Percentiles rank a stretch among this genome's conserved stretches.
phyloP scores from a whole-genome alignment of 225 moss, liverwort and hornwort genomes.

The Rhytidiadelphus loreus region DNA sequence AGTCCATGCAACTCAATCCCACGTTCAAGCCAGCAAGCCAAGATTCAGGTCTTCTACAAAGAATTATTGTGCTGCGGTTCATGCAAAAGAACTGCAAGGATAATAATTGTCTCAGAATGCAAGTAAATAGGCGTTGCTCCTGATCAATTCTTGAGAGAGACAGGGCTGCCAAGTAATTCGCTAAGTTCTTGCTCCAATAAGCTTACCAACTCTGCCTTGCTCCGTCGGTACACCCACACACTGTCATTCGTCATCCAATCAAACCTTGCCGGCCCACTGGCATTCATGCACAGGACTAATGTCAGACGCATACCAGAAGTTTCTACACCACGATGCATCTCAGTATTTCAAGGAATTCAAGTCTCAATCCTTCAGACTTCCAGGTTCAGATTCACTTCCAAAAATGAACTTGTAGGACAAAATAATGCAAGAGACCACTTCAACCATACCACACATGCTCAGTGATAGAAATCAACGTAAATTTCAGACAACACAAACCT shows the following conservation, averaged over 20 bases:
- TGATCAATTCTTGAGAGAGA: slow-evolving; percentile 24
- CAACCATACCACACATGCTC: neutral
- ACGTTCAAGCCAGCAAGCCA: neutral
- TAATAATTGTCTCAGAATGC: neutral
- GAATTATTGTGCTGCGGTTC: neutral
- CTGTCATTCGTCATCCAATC: slow-evolving; percentile 50
- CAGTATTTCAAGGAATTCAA: neutral
- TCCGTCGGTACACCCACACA: slow-evolving; percentile 67
- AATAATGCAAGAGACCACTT: neutral
- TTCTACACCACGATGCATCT: neutral
- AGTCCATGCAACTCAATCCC: neutral
- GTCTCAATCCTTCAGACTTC: neutral
- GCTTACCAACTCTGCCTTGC: slow-evolving; percentile 44
- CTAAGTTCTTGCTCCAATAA: slow-evolving; percentile 71
- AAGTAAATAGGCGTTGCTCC: neutral
- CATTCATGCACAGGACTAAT: neutral
- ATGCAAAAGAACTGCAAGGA: neutral
- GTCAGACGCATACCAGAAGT: neutral
- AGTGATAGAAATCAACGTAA: neutral
- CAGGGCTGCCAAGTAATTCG: slow-evolving; percentile 36
- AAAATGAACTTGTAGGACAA: neutral
- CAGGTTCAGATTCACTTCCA: neutral
- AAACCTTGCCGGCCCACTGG: slow-evolving; percentile 87
- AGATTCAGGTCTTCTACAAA: neutral
- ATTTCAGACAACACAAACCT: slow-evolving; percentile 34